Conservation (phyloP, 2,329 filamentous ascomycete genomes). For the Rasamsonia emersonii region DNA sequence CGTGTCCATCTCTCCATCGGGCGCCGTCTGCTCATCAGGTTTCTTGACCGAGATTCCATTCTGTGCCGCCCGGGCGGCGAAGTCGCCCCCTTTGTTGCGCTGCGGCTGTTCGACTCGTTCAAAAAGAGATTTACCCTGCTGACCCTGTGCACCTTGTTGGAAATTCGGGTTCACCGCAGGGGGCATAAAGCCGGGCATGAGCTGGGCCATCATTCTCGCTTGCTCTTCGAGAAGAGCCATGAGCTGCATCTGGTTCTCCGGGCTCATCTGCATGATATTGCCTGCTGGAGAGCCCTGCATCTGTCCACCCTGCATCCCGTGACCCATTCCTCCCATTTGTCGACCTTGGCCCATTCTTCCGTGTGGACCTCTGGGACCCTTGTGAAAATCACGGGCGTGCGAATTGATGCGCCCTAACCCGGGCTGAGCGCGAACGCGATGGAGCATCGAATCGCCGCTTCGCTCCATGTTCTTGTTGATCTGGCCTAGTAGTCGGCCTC, state of each 20-base stretch:
- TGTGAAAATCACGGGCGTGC: conserved; percentile 61
- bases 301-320: conserved; percentile 21
- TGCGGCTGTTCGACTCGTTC: conserved; percentile 54
- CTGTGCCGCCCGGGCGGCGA: conserved; percentile 38
- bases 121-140: conserved; percentile 56
- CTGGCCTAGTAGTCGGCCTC: conserved; percentile 78
- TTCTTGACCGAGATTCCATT: conserved; percentile 15
- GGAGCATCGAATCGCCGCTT: conserved; percentile 62
- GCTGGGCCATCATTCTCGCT: conserved; percentile 73
- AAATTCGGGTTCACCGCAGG: conserved; percentile 48
- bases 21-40: conserved; percentile 10
- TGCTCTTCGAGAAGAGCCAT: conserved; percentile 78
- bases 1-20: conserved; percentile 29
- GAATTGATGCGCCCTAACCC: conserved; percentile 74
- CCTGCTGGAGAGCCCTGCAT: conserved; percentile 26
- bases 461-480: conserved; percentile 77
- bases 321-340: conserved; percentile 37
- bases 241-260: conserved; percentile 64
- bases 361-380: conserved; percentile 55
- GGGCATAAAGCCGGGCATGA: conserved; percentile 49
- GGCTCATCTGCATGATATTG: conserved; percentile 49
- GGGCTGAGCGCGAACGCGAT: conserved; percentile 64
- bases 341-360: conserved; percentile 40
- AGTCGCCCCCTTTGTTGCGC: conserved; percentile 46
- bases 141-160: conserved; percentile 34